Percentiles rank a stretch among this genome's conserved stretches.
Evolutionary conservation across 495 filamentous ascomycete genomes (phyloP).

Genomic region (Monascus purpureus): DNA sequence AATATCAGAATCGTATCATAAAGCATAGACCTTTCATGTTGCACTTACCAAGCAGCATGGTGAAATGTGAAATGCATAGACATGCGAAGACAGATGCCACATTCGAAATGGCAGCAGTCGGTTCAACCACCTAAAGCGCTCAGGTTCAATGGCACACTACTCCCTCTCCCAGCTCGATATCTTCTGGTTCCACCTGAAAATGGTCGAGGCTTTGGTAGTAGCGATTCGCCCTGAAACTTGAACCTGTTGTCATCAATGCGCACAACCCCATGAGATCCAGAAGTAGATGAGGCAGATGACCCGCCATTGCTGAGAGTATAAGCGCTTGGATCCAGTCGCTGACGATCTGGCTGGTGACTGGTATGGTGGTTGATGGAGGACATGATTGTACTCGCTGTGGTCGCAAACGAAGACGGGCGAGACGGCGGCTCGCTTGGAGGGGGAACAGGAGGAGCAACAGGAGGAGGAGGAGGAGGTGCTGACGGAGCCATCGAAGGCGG

Average conservation of each 20-base stretch:
- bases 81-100: no score
- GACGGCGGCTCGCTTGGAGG: conserved; percentile 30
- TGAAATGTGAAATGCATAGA: no score
- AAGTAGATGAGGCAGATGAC: conserved; percentile 16
- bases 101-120: no score
- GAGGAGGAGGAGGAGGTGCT: conserved; percentile 27
- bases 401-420: conserved; percentile 37
- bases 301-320: conserved; percentile 59
- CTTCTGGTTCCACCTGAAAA: conserved; percentile 57
- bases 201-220: conserved; percentile 71
- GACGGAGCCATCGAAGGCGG: conserved; percentile 27
- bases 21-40: no score
- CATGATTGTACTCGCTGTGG: conserved; percentile 28
- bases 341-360: conserved; percentile 31
- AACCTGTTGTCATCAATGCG: conserved; percentile 69
- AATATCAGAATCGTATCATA: no score
- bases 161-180: conserved; percentile 84
- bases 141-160: conserved; percentile 86
- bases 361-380: conserved; percentile 19
- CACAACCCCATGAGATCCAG: conserved; percentile 28
- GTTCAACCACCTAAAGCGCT: conserved; percentile 12
- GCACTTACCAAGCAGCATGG: no score
- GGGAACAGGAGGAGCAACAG: conserved; percentile 30
- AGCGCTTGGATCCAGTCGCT: conserved; percentile 57
- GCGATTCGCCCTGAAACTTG: conserved; percentile 70